Evolutionary conservation across 495 filamentous ascomycete genomes (phyloP).

Genomic region (Penicillium samsonianum): DNA sequence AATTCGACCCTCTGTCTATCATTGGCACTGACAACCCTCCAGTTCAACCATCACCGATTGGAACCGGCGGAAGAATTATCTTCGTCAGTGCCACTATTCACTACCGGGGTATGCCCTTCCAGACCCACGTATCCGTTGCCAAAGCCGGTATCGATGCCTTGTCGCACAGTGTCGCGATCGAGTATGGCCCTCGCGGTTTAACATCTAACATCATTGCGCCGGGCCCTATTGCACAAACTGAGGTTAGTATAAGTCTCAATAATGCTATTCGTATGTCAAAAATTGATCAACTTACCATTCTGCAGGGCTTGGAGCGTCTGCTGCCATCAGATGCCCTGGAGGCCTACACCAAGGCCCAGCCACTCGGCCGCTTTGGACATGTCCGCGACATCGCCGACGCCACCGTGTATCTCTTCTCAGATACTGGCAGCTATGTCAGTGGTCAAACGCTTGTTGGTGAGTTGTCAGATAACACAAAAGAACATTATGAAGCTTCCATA

Average conservation of each 20-base stretch:
- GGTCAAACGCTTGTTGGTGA: slow-evolving; percentile 70
- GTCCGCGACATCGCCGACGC: slow-evolving; percentile 91
- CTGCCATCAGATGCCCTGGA: slow-evolving; percentile 38
- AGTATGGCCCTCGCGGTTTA: slow-evolving; percentile 86
- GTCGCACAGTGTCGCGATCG: slow-evolving; percentile 70
- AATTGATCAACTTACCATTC: not conserved
- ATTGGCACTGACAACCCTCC: not conserved
- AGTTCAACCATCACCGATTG: slow-evolving; percentile 43
- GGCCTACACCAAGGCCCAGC: slow-evolving; percentile 48
- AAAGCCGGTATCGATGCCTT: slow-evolving; percentile 91
- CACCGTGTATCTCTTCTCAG: slow-evolving; percentile 81
- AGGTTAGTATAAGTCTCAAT: slow-evolving; percentile 39
- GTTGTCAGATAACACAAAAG: slow-evolving; percentile 12
- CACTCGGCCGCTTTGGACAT: slow-evolving; percentile 73
- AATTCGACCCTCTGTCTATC: not conserved
- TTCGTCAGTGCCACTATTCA: slow-evolving; percentile 89
- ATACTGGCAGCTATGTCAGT: slow-evolving; percentile 81
- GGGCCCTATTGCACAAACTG: slow-evolving; percentile 69
- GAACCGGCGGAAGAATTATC: slow-evolving; percentile 81
- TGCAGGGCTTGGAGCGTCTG: slow-evolving; percentile 46
- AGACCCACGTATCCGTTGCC: slow-evolving; percentile 82
- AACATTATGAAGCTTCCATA: slow-evolving; percentile 5
- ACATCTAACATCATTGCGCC: slow-evolving; percentile 87
- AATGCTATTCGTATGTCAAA: not conserved
- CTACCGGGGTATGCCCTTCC: slow-evolving; percentile 79